Conservation (phyloP, 116 monocot genomes). For the Trichopus zeylanicus region DNA sequence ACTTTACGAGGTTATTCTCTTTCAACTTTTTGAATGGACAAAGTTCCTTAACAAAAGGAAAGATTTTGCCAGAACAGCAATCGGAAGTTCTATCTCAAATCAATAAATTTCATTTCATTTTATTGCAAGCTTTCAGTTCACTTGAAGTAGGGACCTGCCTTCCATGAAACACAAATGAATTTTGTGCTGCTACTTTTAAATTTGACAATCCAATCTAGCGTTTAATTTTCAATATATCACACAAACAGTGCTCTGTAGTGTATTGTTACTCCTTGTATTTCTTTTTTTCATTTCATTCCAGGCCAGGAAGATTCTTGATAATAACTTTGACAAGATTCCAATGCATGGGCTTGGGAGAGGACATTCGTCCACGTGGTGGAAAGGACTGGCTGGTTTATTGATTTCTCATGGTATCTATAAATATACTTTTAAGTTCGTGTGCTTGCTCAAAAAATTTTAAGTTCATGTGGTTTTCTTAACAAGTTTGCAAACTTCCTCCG, state of each 20-base stretch:
- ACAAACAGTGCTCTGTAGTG: background rate
- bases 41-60: no score
- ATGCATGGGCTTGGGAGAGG: constrained; percentile 79
- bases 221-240: no score
- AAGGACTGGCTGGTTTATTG: constrained; percentile 69
- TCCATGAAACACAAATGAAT: background rate
- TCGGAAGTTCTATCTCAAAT: background rate
- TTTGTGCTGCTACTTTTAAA: background rate
- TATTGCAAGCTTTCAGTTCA: background rate
- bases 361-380: constrained; percentile 85
- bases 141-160: no score
- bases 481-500: background rate
- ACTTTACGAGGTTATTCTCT: no score
- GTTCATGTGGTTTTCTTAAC: background rate
- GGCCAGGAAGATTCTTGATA: constrained; percentile 72
- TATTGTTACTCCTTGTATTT: background rate
- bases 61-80: no score
- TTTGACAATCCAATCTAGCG: background rate
- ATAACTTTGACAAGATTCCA: constrained; percentile 78
- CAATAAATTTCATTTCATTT: background rate
- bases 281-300: constrained; percentile 22
- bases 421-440: background rate
- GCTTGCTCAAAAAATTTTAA: no score
- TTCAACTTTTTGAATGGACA: no score
- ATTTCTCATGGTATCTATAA: constrained; percentile 53